Percentiles rank a stretch among this genome's conserved stretches.
phyloP scores from a whole-genome alignment of 2,329 filamentous ascomycete species.

The Ascochyta fabae region DNA sequence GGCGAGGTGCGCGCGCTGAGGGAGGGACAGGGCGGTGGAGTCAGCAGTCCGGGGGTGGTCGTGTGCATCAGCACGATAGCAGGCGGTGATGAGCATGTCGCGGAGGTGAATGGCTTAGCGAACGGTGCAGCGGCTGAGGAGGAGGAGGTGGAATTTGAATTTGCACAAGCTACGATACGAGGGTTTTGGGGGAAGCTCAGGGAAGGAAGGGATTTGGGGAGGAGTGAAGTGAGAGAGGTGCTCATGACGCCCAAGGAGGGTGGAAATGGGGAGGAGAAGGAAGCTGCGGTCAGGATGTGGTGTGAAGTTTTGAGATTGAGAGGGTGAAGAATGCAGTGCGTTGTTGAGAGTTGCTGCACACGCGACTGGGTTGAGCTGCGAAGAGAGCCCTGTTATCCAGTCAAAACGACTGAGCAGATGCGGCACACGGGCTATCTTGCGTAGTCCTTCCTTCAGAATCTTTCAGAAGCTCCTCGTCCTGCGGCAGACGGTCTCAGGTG shows the following conservation, averaged over 20 bases:
- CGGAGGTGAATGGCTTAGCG: neutral
- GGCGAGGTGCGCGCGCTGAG: slow-evolving; percentile 35
- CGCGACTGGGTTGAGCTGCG: neutral
- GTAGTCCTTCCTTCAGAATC: neutral
- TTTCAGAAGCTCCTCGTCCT: neutral
- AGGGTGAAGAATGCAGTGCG: slow-evolving; percentile 19
- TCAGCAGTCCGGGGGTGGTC: slow-evolving; percentile 36
- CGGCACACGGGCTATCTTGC: neutral
- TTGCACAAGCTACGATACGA: slow-evolving; percentile 32
- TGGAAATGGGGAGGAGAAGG: slow-evolving; percentile 16
- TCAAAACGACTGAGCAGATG: neutral
- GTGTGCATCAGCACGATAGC: slow-evolving; percentile 35
- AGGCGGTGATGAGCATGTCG: slow-evolving; percentile 15
- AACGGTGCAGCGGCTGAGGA: neutral
- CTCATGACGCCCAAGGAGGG: slow-evolving; percentile 28
- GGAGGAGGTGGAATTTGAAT: slow-evolving; percentile 29
- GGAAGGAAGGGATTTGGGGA: slow-evolving; percentile 32
- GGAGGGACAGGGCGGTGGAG: slow-evolving; percentile 24
- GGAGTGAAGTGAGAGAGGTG: slow-evolving; percentile 33
- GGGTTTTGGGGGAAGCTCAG: slow-evolving; percentile 36
- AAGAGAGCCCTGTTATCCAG: neutral
- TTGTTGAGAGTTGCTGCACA: neutral
- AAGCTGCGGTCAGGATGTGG: slow-evolving; percentile 42
- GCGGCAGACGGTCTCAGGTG: neutral
- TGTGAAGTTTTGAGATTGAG: slow-evolving; percentile 40